Evolutionary conservation across 2,329 filamentous ascomycete genomes (phyloP), one percentile per base, ranked within the genome.

Genomic region (Pseudogymnoascus sp.): DNA sequence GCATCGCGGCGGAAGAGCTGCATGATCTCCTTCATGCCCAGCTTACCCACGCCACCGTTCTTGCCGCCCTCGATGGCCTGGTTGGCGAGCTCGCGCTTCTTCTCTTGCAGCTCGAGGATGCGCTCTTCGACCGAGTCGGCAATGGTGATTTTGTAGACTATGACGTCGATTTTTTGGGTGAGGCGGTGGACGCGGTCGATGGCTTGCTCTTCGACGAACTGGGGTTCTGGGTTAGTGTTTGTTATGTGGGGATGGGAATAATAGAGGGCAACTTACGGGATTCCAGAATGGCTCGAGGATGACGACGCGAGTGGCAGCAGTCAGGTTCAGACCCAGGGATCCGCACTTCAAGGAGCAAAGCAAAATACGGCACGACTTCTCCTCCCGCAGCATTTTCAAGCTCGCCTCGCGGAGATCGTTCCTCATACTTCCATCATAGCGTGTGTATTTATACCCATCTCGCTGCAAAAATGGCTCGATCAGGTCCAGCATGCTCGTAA

Each of bases 241-340:
- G 38, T 7, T 44, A n/a, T 14, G 16, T 50, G 11, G 24, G 40
- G 59, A 61, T 37, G 14, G 33, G 61, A 59, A 47, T 2, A 26
- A 79, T 84, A 74, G 80, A 89, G 86, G 2, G 8, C 1, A 4
- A 31, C 47, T 53, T 53, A 53, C 47, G 1, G 92, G 95, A 75
- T 99, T 99, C 95, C 95, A 99, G 76, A 99, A 99, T 0, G 95
- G 95, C 75, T 99, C 95, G 47, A 99, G 81, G 69, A 99, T 96
- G 61, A 99, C 87, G 3, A 99, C 95, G 16, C 95, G 84, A 66
- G 89, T 95, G 8, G 95, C 95, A 0, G 93, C 95, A 6, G 95
- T 99, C 62, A 99, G 80, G 75, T 99, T 99, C 29, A 99, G 84
- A 2, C 95, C 95, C 53, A 99, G 77, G 60, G 91, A 93, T 67